Evolutionary conservation across 73 alveolate genomes (phyloP), one percentile per base, ranked within the genome.

Genomic region (Symbiodinium pilosum): DNA sequence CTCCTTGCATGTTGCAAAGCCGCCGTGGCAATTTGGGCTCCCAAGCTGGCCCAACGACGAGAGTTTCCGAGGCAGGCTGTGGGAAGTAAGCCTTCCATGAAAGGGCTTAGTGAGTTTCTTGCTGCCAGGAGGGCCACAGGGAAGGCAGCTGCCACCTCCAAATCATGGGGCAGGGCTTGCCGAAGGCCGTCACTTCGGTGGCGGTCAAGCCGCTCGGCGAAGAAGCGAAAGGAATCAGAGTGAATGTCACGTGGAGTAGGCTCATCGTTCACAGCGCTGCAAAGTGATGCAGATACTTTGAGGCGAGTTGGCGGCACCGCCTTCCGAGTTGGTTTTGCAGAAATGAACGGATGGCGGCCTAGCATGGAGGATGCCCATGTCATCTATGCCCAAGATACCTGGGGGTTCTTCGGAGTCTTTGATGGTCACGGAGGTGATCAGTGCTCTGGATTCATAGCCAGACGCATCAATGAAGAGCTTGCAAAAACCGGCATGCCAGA

Each of bases 401-500:
- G 98, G 98, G 98, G 98, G 28, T 81, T 99, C 84, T 99, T 96
- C 64, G 99, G 99, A 56, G 99, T 99, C 36, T 99, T 95, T 87
- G 99, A 99, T 95, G 99, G 99, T 44, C 99, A 99, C 91, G 99
- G 99, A 43, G 99, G 99, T 71, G 99, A 99, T 73, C 99, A 99
- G 34, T 99, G 99, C 99, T 99, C 99, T 34, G 77, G 94, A 38
- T 99, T 87, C 99, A 83, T 99, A 85, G 99, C 99, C 99, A 99
- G 96, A 89, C 99, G 99, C 36, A 93, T 93, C 71, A 34, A 56
- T 36, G 98, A 93, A 51, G 98, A 93, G 98, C 52, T 93, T 42
- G 93, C 84, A 1, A 32, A 32, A 26, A 77, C 75, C 42, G 98
- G 98, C 36, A 47, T 73, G 93, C 98, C 98, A 28, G 85, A 21